Evolutionary conservation across 148 eudicot species (phyloP).

Genomic region (Cornus suecica): DNA sequence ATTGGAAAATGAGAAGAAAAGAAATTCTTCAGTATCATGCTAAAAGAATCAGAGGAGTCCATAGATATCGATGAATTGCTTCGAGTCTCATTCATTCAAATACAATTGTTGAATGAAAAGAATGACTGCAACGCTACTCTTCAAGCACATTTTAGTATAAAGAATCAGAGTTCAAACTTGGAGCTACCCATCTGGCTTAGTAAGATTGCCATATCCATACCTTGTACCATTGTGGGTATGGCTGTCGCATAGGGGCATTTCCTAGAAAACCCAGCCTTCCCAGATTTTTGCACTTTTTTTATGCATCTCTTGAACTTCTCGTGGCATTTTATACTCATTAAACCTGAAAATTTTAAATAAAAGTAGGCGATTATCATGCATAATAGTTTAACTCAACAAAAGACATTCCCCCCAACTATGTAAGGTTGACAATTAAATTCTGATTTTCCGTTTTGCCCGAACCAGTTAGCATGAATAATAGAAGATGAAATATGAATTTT

Average conservation of each 20-base stretch:
- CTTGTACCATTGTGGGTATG: constrained; percentile 90
- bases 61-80: background rate
- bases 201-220: constrained; percentile 95
- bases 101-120: background rate
- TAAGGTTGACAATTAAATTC: no score
- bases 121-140: background rate
- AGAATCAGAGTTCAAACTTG: constrained; percentile 58
- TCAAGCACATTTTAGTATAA: background rate
- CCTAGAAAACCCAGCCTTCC: constrained; percentile 74
- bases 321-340: constrained; percentile 80
- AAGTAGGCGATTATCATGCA: background rate
- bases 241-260: constrained; percentile 73
- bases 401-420: no score
- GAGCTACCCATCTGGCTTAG: constrained; percentile 67
- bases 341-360: constrained; percentile 43
- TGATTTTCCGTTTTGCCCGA: no score
- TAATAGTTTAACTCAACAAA: no score
- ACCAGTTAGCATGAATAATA: background rate
- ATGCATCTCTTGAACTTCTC: constrained; percentile 96
- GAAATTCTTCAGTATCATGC: background rate
- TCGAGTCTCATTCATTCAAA: background rate
- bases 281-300: constrained; percentile 86
- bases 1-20: background rate
- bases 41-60: background rate
- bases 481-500: no score